Percentiles rank a stretch among this genome's conserved stretches.
These are phyloP conservation scores for Hypoxylon fragiforme DNA, from an alignment of 495 filamentous ascomycete genomes.

Conservation along the genomic window DNA sequence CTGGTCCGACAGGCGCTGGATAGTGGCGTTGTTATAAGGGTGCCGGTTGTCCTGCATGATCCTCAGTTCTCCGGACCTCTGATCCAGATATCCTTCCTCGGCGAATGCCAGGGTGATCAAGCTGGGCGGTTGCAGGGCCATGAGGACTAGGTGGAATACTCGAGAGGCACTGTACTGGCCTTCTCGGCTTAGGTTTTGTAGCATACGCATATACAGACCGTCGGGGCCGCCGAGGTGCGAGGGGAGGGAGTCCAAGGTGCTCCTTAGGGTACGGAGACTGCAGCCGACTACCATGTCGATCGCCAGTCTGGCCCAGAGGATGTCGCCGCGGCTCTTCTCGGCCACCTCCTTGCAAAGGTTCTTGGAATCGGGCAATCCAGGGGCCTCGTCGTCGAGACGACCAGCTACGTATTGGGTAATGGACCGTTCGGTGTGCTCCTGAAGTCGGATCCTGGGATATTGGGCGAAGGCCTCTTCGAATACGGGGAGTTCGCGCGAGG, in stretches of 20 bases:
- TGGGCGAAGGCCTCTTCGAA: constrained; percentile 35
- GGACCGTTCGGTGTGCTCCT: constrained; percentile 35
- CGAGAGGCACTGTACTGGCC: constrained; percentile 30
- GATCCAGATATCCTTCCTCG: constrained; percentile 33
- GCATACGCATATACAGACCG: constrained; percentile 40
- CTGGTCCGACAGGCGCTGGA: constrained; percentile 31
- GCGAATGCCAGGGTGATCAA: constrained; percentile 35
- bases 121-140: constrained; percentile 37
- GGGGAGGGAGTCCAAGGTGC: constrained; percentile 34
- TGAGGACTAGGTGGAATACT: constrained; percentile 36
- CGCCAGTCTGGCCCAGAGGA: constrained; percentile 39
- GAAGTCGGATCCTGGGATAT: constrained; percentile 32
- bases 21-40: constrained; percentile 15
- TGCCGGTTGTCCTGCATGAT: constrained; percentile 17
- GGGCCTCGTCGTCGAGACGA: constrained; percentile 38
- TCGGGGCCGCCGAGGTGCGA: constrained; percentile 35
- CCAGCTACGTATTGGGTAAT: constrained; percentile 38
- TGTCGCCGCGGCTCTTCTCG: constrained; percentile 35
- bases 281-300: constrained; percentile 40
- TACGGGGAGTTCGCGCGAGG: constrained; percentile 32
- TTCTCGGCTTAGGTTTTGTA: constrained; percentile 34
- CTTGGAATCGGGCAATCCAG: constrained; percentile 32
- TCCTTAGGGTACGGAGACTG: constrained; percentile 31
- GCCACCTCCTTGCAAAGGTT: constrained; percentile 37
- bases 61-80: constrained; percentile 24